Conservation (phyloP, 2,329 filamentous ascomycete genomes). For the Coccinonectria pachysandricola region DNA sequence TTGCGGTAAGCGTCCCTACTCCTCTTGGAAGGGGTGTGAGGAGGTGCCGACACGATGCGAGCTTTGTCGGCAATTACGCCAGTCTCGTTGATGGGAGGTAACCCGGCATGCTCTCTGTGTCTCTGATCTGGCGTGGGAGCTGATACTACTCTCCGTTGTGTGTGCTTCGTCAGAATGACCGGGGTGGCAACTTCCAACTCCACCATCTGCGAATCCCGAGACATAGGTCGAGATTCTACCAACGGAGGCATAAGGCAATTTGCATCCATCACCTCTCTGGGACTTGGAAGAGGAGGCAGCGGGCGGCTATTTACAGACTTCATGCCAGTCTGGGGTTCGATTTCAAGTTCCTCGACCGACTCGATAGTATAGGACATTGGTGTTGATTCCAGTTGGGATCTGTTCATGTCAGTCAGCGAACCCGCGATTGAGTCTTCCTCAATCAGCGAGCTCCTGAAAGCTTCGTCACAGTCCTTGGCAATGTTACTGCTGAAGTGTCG, state of each 20-base stretch:
- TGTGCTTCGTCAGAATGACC: conserved; percentile 22
- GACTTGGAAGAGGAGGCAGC: conserved; percentile 37
- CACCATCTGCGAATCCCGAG: conserved; percentile 16
- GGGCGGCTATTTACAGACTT: conserved; percentile 38
- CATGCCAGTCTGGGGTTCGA: too few species aligned
- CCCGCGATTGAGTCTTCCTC: conserved; percentile 27
- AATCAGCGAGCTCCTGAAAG: conserved; percentile 62
- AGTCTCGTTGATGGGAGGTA: conserved; percentile 42
- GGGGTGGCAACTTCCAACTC: conserved; percentile 22
- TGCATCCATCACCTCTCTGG: conserved; percentile 11
- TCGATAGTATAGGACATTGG: conserved; percentile 36
- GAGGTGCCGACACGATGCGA: conserved; percentile 38
- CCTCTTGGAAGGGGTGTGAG: conserved; percentile 23
- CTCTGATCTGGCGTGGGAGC: conserved; percentile 37
- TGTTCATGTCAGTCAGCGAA: conserved; percentile 23
- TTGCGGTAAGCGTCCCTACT: conserved; percentile 24
- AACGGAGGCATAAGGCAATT: conserved; percentile 9
- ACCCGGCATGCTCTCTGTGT: conserved; percentile 25
- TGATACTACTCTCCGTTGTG: conserved; percentile 38
- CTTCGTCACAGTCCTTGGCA: conserved; percentile 83
- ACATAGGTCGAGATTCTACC: conserved; percentile 13
- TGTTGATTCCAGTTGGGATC: conserved; percentile 25
- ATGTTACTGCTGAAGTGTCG: conserved; percentile 76
- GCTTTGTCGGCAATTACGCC: conserved; percentile 24
- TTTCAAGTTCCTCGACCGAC: too few species aligned